Conservation (phyloP, 495 filamentous ascomycete species). For the Lepraria neglecta region DNA sequence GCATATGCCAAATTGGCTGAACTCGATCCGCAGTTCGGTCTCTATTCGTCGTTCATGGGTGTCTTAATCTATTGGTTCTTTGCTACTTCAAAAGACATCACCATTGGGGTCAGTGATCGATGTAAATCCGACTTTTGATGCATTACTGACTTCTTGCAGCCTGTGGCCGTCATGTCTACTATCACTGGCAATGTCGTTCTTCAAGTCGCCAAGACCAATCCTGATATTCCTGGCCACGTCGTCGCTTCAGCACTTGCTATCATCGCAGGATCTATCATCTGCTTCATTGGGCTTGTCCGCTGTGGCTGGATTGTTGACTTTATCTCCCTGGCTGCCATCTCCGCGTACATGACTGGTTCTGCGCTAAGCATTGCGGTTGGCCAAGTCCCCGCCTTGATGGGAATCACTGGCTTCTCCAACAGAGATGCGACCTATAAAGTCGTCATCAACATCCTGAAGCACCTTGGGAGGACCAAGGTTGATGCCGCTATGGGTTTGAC, state of each 20-base stretch:
- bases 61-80: constrained; percentile 98
- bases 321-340: constrained; percentile 85
- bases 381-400: constrained; percentile 82
- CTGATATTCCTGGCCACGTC: constrained; percentile 51
- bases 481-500: constrained; percentile 89
- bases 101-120: constrained; percentile 72
- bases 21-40: constrained; percentile 71
- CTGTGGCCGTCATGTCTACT: constrained; percentile 93
- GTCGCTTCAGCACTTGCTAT: constrained; percentile 78
- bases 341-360: constrained; percentile 97
- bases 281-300: constrained; percentile 70
- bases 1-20: constrained; percentile 85
- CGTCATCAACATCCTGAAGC: constrained; percentile 79
- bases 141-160: constrained; percentile 46
- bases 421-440: constrained; percentile 75
- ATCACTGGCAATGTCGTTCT: constrained; percentile 74
- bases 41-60: constrained; percentile 98
- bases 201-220: constrained; percentile 48
- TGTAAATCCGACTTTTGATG: neutral
- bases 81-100: constrained; percentile 97
- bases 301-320: constrained; percentile 93
- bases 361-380: constrained; percentile 85
- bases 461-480: constrained; percentile 58
- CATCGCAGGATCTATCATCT: constrained; percentile 74
- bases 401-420: constrained; percentile 63